Evolutionary conservation across 176 grass and related monocot genomes (phyloP).

Genomic region (Juncus effusus): DNA sequence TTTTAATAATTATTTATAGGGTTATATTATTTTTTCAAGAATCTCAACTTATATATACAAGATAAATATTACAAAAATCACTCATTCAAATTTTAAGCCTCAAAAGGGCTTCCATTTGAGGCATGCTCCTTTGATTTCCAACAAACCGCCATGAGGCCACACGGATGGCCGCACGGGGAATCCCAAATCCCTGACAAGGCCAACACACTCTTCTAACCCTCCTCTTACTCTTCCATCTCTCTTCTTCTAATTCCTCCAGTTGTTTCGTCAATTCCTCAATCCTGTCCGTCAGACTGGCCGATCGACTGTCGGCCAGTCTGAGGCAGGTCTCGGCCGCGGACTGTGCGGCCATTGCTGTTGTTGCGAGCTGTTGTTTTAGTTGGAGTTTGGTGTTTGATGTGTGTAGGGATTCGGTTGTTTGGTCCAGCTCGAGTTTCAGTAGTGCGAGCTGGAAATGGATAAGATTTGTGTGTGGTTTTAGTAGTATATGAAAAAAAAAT

Average conservation of each 20-base stretch:
- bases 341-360: constrained; percentile 68
- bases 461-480: constrained; percentile 7
- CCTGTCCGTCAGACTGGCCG: constrained; percentile 44
- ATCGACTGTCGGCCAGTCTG: constrained; percentile 66
- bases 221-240: constrained; percentile 33
- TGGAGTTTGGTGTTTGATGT: constrained; percentile 47
- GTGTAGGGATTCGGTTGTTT: constrained; percentile 39
- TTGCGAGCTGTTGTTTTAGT: constrained; percentile 56
- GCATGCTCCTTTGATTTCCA: constrained; percentile 39
- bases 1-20: too few relatives aligned
- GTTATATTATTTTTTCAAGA: too few relatives aligned
- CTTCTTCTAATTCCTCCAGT: constrained; percentile 50
- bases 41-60: background rate
- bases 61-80: background rate
- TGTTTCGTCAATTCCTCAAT: constrained; percentile 77
- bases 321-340: constrained; percentile 65
- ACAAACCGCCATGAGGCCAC: constrained; percentile 34
- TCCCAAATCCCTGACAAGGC: constrained; percentile 56
- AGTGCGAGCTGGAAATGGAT: constrained; percentile 38
- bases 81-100: constrained; percentile 43
- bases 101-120: constrained; percentile 56
- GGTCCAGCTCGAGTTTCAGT: constrained; percentile 51
- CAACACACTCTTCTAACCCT: constrained; percentile 55
- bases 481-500: background rate
- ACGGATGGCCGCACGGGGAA: constrained; percentile 34